Evolutionary conservation across 2,329 filamentous ascomycete genomes (phyloP).

Genomic region (Emergomyces orientalis): DNA sequence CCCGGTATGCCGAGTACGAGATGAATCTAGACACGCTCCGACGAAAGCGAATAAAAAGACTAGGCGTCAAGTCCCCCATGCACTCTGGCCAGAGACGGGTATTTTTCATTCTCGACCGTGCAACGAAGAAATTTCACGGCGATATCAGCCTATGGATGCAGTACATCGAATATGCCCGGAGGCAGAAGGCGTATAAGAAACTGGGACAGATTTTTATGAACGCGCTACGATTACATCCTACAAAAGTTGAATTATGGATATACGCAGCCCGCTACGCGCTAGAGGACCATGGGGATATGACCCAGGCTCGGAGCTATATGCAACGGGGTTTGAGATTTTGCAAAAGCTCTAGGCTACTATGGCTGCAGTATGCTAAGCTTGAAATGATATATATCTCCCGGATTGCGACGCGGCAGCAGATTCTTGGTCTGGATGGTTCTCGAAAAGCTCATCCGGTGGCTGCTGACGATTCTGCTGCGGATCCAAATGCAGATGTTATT

Average conservation of each 20-base stretch:
- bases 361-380: conserved; percentile 81
- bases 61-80: conserved; percentile 64
- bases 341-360: conserved; percentile 61
- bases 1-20: conserved; percentile 68
- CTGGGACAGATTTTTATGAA: conserved; percentile 52
- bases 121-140: conserved; percentile 72
- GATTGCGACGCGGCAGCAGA: conserved; percentile 62
- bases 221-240: conserved; percentile 76
- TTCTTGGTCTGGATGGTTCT: conserved; percentile 51
- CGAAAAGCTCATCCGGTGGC: conserved; percentile 30
- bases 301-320: conserved; percentile 74
- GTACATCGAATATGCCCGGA: conserved; percentile 72
- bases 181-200: conserved; percentile 55
- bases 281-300: conserved; percentile 77
- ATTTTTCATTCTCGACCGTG: conserved; percentile 82
- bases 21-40: conserved; percentile 63
- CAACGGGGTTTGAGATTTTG: conserved; percentile 85
- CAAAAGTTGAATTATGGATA: conserved; percentile 75
- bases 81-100: conserved; percentile 71
- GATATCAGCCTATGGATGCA: conserved; percentile 78
- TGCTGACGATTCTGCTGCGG: conserved; percentile 30
- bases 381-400: conserved; percentile 89
- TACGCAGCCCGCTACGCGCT: conserved; percentile 68
- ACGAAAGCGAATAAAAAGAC: conserved; percentile 69
- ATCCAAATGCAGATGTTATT: conserved; percentile 48